phyloP scores from a whole-genome alignment of 1,284 basidiomycete genomes.

The Ustilago loliicola region DNA sequence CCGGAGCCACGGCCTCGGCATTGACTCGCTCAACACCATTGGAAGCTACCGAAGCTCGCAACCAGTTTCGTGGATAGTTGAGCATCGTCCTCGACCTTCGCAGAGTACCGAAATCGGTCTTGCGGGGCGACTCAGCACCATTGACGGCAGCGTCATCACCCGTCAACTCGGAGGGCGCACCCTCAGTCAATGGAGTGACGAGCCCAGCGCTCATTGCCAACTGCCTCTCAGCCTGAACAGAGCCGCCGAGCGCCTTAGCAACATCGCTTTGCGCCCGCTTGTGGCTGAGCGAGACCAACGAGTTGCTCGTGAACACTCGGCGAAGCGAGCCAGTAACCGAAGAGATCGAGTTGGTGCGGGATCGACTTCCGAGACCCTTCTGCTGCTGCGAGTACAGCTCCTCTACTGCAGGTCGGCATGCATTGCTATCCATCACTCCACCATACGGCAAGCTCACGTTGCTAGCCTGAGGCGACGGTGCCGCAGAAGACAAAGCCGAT shows the following conservation, averaged over 20 bases:
- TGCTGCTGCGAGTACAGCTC: conserved; percentile 18
- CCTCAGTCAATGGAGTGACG: conserved; percentile 28
- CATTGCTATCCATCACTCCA: conserved; percentile 3
- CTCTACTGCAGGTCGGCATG: conserved; percentile 23
- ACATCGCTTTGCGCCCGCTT: conserved; percentile 38
- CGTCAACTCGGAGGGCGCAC: neutral
- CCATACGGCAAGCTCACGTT: conserved; percentile 27
- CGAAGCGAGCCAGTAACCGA: conserved; percentile 49
- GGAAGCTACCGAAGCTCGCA: conserved; percentile 36
- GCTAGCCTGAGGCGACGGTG: conserved; percentile 41
- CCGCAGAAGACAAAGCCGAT: conserved; percentile 30
- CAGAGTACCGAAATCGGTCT: conserved; percentile 26
- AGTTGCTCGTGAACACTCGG: conserved; percentile 38
- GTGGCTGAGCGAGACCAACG: conserved; percentile 26
- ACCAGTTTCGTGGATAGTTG: conserved; percentile 42
- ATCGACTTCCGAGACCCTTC: conserved; percentile 23
- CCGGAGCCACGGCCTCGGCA: conserved; percentile 24
- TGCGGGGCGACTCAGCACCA: conserved; percentile 19
- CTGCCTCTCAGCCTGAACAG: conserved; percentile 36
- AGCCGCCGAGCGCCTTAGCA: conserved; percentile 24
- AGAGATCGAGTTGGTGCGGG: conserved; percentile 41
- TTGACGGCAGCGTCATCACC: neutral
- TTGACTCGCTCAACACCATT: conserved; percentile 39
- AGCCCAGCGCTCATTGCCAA: conserved; percentile 17
- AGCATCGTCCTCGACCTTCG: conserved; percentile 56